Evolutionary conservation across 345 rosid genomes (phyloP).

Genomic region (Euphorbia peplus): DNA sequence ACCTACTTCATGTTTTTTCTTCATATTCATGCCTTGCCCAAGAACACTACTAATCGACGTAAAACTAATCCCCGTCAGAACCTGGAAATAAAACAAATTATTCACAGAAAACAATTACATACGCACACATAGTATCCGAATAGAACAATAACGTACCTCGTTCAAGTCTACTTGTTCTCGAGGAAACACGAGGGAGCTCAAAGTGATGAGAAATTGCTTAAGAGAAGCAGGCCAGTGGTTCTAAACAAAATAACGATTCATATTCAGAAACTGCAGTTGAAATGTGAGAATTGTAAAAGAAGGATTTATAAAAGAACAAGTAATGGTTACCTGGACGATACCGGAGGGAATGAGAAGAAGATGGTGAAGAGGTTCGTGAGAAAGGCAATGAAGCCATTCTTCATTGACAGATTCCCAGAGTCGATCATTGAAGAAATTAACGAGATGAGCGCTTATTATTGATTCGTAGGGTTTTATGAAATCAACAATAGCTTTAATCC

Average conservation of each 20-base stretch:
- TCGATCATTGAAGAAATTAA: conserved; percentile 77
- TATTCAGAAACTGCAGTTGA: no score
- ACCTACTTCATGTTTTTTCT: conserved; percentile 87
- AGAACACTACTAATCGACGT: conserved; percentile 60
- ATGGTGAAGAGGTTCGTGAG: conserved; percentile 50
- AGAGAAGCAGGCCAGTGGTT: conserved; percentile 89
- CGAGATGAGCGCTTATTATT: conserved; percentile 61
- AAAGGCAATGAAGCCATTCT: conserved; percentile 76
- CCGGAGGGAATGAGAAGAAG: conserved; percentile 79
- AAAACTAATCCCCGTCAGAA: conserved; percentile 43
- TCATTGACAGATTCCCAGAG: conserved; percentile 75
- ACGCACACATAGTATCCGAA: no score
- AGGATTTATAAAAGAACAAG: background rate
- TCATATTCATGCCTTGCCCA: conserved; percentile 82
- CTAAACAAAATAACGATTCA: conserved; percentile 26
- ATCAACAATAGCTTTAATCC: conserved; percentile 62
- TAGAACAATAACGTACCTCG: conserved; percentile 31
- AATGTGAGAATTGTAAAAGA: no score
- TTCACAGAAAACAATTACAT: background rate
- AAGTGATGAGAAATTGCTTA: conserved; percentile 50
- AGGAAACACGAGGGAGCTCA: conserved; percentile 65
- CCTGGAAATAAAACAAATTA: conserved; percentile 35
- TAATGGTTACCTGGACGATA: conserved; percentile 43
- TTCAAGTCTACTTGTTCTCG: conserved; percentile 58
- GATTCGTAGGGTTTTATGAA: conserved; percentile 56